These are phyloP conservation scores for Macrophomina phaseolina DNA, from an alignment of 2,329 filamentous ascomycete species.

Conservation along the genomic window DNA sequence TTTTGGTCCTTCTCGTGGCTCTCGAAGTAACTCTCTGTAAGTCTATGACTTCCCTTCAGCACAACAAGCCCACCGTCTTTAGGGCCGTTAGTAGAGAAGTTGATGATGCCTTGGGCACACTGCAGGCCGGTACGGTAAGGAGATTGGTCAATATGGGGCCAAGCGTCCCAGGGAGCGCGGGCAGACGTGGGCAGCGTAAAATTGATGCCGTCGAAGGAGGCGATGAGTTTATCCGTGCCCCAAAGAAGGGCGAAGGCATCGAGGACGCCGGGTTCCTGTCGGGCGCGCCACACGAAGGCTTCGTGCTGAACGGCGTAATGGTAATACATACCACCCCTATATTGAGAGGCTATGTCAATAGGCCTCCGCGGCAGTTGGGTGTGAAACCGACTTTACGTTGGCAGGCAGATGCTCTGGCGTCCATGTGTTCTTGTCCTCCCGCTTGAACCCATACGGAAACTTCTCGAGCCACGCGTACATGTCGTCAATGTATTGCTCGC, in stretches of 20 bases:
- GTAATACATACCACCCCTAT: conserved; percentile 55
- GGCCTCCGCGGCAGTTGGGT: not conserved
- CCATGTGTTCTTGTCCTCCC: conserved; percentile 47
- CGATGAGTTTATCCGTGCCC: conserved; percentile 41
- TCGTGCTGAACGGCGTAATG: conserved; percentile 49
- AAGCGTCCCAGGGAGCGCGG: conserved; percentile 48
- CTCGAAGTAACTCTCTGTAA: conserved; percentile 53
- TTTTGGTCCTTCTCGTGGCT: conserved; percentile 35
- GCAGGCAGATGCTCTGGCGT: conserved; percentile 50
- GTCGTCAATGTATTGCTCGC: conserved; percentile 46
- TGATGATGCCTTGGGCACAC: conserved; percentile 53
- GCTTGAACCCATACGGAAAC: conserved; percentile 40
- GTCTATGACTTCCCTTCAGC: conserved; percentile 50
- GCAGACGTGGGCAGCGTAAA: conserved; percentile 51
- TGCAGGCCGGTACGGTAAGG: conserved; percentile 49
- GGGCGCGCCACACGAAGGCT: conserved; percentile 53
- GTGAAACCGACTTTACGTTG: conserved; percentile 31
- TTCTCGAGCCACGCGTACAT: conserved; percentile 38
- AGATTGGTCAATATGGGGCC: conserved; percentile 55
- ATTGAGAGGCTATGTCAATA: conserved; percentile 33
- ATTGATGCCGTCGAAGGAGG: conserved; percentile 47
- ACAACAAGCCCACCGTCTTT: conserved; percentile 56
- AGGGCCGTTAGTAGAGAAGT: conserved; percentile 52
- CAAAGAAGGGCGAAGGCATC: conserved; percentile 52
- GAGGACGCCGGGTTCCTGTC: conserved; percentile 48